A percentile compares a stretch with the other conserved stretches of the same genome.
These are phyloP conservation scores for Pythium phragmiticola DNA, from an alignment of 352 stramenopile species.

Conservation along the genomic window DNA sequence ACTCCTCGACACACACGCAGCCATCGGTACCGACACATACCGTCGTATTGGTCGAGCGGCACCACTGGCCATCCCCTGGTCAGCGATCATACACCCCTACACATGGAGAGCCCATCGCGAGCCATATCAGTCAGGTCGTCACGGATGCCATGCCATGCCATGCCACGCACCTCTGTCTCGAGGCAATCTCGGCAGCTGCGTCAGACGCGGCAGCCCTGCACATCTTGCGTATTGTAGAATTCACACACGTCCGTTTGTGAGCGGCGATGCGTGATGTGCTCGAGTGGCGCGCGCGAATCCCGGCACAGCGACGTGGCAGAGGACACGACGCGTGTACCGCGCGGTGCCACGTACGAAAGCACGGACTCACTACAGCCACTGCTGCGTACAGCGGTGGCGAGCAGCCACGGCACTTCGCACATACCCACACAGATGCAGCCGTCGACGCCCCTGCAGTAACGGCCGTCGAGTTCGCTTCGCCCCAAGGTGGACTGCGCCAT, in stretches of 20 bases:
- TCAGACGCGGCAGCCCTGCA: neutral
- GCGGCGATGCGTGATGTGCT: neutral
- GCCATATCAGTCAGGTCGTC: no score
- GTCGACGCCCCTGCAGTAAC: neutral
- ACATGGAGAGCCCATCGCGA: no score
- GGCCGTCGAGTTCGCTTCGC: neutral
- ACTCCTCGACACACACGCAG: conserved; percentile 9
- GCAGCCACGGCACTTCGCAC: neutral
- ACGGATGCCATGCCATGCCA: no score
- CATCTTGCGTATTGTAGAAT: neutral
- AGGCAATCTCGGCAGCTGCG: conserved; percentile 5
- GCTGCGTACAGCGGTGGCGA: neutral
- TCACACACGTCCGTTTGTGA: neutral
- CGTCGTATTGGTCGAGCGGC: neutral
- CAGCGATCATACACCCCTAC: conserved; percentile 1
- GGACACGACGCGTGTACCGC: neutral
- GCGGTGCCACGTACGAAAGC: neutral
- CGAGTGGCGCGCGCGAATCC: neutral
- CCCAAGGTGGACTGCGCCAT: neutral
- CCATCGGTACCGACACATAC: neutral
- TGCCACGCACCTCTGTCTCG: neutral
- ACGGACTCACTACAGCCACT: neutral
- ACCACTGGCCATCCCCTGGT: neutral
- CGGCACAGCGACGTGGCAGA: neutral
- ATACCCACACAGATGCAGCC: conserved; percentile 4